A percentile compares a stretch with the other conserved stretches of the same genome.
Conservation (phyloP, 2,329 filamentous ascomycete genomes). For the Pseudogymnoascus sp. region DNA sequence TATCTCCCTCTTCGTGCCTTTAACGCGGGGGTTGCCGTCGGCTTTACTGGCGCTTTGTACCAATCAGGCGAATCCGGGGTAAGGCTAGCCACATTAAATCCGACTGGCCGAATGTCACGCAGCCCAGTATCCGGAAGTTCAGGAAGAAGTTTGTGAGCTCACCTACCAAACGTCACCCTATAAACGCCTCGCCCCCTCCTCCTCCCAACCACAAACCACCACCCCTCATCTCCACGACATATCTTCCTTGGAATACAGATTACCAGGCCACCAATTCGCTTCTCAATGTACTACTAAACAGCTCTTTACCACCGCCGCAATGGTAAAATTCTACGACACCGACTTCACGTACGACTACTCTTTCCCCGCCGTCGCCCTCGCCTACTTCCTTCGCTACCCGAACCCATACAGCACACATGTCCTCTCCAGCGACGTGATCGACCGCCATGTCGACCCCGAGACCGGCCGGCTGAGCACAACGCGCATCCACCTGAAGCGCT, state of each 20-base stretch:
- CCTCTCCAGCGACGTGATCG: slow-evolving; percentile 75
- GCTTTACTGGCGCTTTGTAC: background rate
- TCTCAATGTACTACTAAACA: slow-evolving; percentile 8
- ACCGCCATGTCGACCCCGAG: slow-evolving; percentile 62
- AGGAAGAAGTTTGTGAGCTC: slow-evolving; percentile 7
- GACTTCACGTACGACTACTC: slow-evolving; percentile 72
- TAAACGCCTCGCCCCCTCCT: slow-evolving; percentile 5
- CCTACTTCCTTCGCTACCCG: slow-evolving; percentile 84
- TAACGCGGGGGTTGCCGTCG: background rate
- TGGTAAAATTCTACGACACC: slow-evolving; percentile 38
- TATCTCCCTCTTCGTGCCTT: background rate
- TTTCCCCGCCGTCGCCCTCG: slow-evolving; percentile 78
- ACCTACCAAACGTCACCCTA: slow-evolving; percentile 6
- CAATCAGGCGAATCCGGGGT: slow-evolving; percentile 6
- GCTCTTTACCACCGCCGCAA: slow-evolving; percentile 14
- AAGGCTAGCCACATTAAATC: background rate
- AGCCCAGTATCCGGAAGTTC: slow-evolving; percentile 3
- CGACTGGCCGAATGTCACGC: slow-evolving; percentile 4
- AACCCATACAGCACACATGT: slow-evolving; percentile 81
- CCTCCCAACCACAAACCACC: slow-evolving; percentile 7
- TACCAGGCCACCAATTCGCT: background rate
- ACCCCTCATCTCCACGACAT: slow-evolving; percentile 14
- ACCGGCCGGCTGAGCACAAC: slow-evolving; percentile 71
- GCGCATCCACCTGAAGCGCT: slow-evolving; percentile 75
- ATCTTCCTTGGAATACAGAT: background rate